phyloP scores from a whole-genome alignment of 352 stramenopile genomes.

The Phytopythium kandeliae region DNA sequence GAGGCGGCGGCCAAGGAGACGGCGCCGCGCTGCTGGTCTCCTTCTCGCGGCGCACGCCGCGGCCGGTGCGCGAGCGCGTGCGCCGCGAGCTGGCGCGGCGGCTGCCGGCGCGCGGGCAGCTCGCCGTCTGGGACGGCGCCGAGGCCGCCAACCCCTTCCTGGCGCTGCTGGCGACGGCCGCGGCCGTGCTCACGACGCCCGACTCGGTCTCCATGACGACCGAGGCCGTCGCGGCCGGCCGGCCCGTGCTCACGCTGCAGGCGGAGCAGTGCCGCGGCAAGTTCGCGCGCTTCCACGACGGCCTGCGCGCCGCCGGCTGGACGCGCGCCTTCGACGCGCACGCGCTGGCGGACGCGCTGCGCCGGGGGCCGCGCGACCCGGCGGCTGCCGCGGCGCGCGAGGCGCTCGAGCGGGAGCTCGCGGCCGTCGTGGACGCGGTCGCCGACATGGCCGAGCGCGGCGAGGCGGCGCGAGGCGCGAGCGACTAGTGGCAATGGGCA shows the following conservation, averaged over 20 bases:
- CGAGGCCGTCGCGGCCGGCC: conserved; percentile 52
- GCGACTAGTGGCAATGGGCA: no score
- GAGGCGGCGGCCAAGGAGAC: no score
- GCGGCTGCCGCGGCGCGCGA: neutral
- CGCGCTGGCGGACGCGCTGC: conserved; percentile 6
- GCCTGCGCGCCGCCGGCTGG: conserved; percentile 20
- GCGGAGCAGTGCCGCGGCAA: conserved; percentile 37
- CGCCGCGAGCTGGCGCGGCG: conserved; percentile 10
- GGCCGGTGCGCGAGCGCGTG: conserved; percentile 31
- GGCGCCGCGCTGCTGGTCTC: conserved; percentile 42
- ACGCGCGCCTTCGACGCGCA: conserved; percentile 22
- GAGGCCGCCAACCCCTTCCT: conserved; percentile 58
- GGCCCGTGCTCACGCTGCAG: conserved; percentile 48
- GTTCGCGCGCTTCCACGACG: conserved; percentile 48
- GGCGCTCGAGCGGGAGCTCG: conserved; percentile 37
- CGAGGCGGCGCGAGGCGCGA: no score
- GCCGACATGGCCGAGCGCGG: no score
- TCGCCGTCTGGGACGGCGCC: conserved; percentile 47
- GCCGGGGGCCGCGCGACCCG: neutral
- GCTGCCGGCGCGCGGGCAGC: conserved; percentile 16
- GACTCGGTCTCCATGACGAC: conserved; percentile 83
- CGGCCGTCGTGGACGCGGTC: no score
- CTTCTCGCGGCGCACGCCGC: conserved; percentile 60
- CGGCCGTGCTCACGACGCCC: conserved; percentile 57
- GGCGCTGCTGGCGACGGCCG: conserved; percentile 43